These are phyloP conservation scores for Leccinum cinnamomeum DNA, from an alignment of 1,284 basidiomycete species.

Conservation along the genomic window DNA sequence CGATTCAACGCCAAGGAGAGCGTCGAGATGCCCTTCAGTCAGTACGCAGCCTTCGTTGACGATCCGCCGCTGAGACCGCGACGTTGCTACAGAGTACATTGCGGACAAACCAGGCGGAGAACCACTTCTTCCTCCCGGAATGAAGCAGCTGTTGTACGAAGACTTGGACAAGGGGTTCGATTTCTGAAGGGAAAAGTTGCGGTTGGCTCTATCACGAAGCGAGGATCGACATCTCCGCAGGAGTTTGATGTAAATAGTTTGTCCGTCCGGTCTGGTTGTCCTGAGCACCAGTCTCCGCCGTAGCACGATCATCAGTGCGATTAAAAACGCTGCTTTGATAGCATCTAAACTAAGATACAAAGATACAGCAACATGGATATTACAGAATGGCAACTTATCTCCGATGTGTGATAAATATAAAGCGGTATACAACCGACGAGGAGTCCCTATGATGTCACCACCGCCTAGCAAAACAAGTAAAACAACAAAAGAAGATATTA, in stretches of 20 bases:
- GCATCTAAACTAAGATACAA: conserved; percentile 22
- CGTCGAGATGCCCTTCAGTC: conserved; percentile 94
- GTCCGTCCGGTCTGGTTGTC: too few species aligned
- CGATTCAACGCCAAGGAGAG: conserved; percentile 79
- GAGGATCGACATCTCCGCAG: neutral
- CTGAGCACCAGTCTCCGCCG: neutral
- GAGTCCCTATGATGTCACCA: conserved; percentile 12
- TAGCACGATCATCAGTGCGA: neutral
- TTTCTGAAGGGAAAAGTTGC: conserved; percentile 12
- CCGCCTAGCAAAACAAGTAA: neutral
- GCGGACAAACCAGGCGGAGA: conserved; percentile 41
- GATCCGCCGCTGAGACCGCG: neutral
- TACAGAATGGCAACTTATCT: conserved; percentile 15
- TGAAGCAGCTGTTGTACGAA: conserved; percentile 80
- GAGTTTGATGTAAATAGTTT: neutral
- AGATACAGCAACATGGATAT: conserved; percentile 24
- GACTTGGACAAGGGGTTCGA: conserved; percentile 89
- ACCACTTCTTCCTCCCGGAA: conserved; percentile 85
- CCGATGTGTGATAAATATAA: conserved; percentile 11
- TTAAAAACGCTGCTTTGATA: neutral
- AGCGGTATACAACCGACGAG: conserved; percentile 14
- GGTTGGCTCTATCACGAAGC: neutral
- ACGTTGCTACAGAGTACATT: conserved; percentile 57
- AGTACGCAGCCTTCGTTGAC: conserved; percentile 31
- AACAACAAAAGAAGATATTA: conserved; percentile 1